Evolutionary conservation across 2,329 filamentous ascomycete species (phyloP).

Genomic region (Metarhizium humberi): DNA sequence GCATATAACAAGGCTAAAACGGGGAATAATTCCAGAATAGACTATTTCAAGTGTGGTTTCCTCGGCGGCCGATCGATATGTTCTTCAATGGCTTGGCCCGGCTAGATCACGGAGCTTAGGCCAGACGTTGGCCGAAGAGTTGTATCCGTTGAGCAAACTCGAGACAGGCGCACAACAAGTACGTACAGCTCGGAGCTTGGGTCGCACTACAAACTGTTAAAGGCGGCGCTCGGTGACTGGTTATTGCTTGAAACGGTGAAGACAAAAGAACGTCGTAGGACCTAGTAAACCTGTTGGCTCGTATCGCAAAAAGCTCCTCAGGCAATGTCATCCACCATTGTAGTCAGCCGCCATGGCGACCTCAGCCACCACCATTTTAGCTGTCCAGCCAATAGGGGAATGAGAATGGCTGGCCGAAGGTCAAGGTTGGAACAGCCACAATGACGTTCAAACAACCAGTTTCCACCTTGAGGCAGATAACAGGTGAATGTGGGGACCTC

Average conservation of each 20-base stretch:
- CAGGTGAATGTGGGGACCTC: too few relatives aligned
- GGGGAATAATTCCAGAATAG: not conserved
- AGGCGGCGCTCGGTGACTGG: not conserved
- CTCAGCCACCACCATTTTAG: not conserved
- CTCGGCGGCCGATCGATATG: not conserved
- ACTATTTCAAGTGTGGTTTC: not conserved
- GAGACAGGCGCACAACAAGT: not conserved
- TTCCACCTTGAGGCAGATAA: too few relatives aligned
- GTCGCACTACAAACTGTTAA: not conserved
- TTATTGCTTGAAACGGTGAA: not conserved
- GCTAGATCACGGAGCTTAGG: not conserved
- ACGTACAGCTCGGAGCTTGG: not conserved
- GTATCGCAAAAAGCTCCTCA: not conserved
- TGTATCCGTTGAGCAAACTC: not conserved
- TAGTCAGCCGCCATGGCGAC: not conserved
- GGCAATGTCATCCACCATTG: not conserved
- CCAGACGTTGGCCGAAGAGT: not conserved
- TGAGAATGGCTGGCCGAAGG: not conserved
- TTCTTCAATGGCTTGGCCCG: not conserved
- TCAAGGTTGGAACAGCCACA: not conserved
- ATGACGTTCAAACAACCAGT: not conserved
- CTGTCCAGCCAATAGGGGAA: not conserved
- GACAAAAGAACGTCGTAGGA: not conserved
- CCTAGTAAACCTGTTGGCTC: not conserved
- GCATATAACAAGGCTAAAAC: not conserved